These are phyloP conservation scores for Xylariaceae sp. DNA, from an alignment of 2,329 filamentous ascomycete species.

Conservation along the genomic window DNA sequence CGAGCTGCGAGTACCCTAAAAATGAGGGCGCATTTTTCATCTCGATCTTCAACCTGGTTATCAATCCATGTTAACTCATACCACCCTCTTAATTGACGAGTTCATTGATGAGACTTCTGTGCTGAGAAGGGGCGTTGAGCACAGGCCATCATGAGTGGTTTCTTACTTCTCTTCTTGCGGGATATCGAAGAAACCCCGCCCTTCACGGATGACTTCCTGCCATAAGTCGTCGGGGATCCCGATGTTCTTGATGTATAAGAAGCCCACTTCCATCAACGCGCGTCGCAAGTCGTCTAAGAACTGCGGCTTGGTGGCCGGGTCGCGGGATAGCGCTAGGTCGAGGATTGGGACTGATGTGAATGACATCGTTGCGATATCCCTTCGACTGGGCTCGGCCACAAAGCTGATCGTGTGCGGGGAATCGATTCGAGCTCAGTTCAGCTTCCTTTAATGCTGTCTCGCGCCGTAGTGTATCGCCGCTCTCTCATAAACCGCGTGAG, in stretches of 20 bases:
- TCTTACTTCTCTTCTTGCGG: conserved; percentile 67
- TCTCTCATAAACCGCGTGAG: too few relatives aligned
- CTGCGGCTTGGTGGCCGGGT: conserved; percentile 60
- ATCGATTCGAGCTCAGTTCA: too few relatives aligned
- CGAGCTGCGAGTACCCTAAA: conserved; percentile 62
- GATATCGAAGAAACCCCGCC: conserved; percentile 70
- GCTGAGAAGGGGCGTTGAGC: not conserved
- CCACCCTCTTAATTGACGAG: not conserved
- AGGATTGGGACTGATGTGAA: conserved; percentile 75
- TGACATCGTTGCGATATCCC: conserved; percentile 43
- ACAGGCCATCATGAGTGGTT: not conserved
- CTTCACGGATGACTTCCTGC: conserved; percentile 59
- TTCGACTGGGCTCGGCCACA: not conserved
- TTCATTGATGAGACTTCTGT: not conserved
- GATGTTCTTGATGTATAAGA: conserved; percentile 78
- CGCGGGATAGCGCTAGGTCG: conserved; percentile 62
- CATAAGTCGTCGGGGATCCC: conserved; percentile 64
- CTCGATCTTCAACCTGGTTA: conserved; percentile 55
- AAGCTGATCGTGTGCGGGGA: too few relatives aligned
- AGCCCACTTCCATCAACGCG: conserved; percentile 80
- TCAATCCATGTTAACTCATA: not conserved
- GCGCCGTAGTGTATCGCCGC: too few relatives aligned
- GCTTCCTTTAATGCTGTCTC: too few relatives aligned
- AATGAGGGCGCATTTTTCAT: conserved; percentile 72
- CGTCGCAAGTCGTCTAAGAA: conserved; percentile 68